Base-by-base conservation (phyloP, 306 rosid genomes). In the Inga oerstediana region DNA sequence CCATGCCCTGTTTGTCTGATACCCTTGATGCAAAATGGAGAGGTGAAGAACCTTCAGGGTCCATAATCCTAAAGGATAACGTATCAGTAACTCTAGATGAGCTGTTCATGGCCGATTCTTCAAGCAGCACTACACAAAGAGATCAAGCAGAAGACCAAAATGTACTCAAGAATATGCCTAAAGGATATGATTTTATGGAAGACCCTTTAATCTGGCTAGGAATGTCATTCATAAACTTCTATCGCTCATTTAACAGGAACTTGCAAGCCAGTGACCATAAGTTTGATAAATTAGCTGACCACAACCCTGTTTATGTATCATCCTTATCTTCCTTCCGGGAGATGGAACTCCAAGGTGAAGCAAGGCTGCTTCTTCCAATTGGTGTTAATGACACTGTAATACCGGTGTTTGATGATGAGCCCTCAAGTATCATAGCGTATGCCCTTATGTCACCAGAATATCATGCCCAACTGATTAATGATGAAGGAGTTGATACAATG, bases 1-100 rank as follows among this genome's bases (percentile, higher is more conserved):
- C 82, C 86, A 71, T 87, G 61, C 74, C 89, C 49, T 85, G 87
- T 90, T 88, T 97, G 88, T 91, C 97, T 45, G 95, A 92, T 75
- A 91, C 97, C 79, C 94, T 94, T 85, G 97, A 94, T 81, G 93
- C 92, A 61, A 94, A 90, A 48, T 97, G 99, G 99, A 94, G 91
- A 0, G 99, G 97, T 79, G 91, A 85, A 86, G 72, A 80, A 82
- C 87, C 80, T 51, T 73, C 93, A n/a, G 91, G 84, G 85, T 58
- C 73, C 80, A 89, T 58, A 80, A 76, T 46, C 59, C 83, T 75
- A 41, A 91, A 84, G 81, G 96, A 88, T 44, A 87, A 24, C 84
- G 46, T 75, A 34, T 58, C 19, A 74, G 64, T 79, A 13, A 73
- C 49, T 78, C 87, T 91, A 79, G 97, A 87, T 73, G 24, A 76